Evolutionary conservation across 257 asterid species (phyloP), one percentile per base, ranked within the genome.

Genomic region (Avicennia marina): DNA sequence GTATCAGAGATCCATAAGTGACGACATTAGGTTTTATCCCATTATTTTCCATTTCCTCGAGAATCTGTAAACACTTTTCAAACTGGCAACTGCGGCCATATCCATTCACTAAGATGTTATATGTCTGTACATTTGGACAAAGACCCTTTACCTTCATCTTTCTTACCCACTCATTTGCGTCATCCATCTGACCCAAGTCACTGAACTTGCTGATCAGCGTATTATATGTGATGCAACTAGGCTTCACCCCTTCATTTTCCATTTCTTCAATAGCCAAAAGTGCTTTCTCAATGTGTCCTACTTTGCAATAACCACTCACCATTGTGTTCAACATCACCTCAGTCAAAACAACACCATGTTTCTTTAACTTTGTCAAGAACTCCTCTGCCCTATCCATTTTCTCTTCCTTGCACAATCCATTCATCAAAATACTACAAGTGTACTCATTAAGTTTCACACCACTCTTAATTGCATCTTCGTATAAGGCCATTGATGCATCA

Each of bases 31-130:
- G 89, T 69, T 64, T 76, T 43, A 83, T 49, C 47, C 80, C 82
- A 25, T 67, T 66, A 46, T 27, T 65, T 38, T 84, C 91, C 89
- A 90, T 87, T 58, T 84, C 94, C 44, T 82, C 94, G 29, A 90
- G 87, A 70, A 82, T 69, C 75, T 77, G 69, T 34, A 87, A 72
- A 68, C 96, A 84, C 75, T 61, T 75, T 15, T 81, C 88, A 32
- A 87, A 82, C 48, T 77, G 78, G 63, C 61, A 41, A 47, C 43
- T 63, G 44, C 67, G 72, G 41, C 94, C 95, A 40, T 77, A 79
- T 51, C 89, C 95, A 22, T 76, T 68, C n/a, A 84, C 77, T 53
- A 90, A 74, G 66, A 85, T 87, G 78, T 81, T 87, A 60, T 80
- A 87, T 0, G 98, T 78, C 75, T 75, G 81, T 12, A 81, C 66